These are phyloP conservation scores for Tetradesmus lagerheimii DNA, from an alignment of 139 green algal genomes.

Conservation along the genomic window DNA sequence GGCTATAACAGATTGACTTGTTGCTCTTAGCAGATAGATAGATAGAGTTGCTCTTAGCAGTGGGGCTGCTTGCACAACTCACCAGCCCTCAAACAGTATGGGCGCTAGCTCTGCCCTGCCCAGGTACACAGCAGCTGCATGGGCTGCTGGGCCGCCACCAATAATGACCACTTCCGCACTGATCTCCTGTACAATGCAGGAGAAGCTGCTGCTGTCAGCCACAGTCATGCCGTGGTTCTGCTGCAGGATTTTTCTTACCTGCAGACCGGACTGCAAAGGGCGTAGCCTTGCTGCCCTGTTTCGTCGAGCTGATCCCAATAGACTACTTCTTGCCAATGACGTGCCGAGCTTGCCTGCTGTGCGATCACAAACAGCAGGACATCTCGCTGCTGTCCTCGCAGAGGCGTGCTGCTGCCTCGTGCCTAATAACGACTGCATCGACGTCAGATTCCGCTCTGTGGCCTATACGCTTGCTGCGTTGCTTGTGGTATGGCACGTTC, in stretches of 20 bases:
- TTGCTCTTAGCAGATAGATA: too few species aligned
- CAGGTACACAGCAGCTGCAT: slow-evolving; percentile 86
- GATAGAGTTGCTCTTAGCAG: too few species aligned
- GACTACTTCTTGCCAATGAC: not conserved
- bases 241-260: not conserved
- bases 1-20: too few species aligned
- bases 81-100: slow-evolving; percentile 62
- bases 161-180: slow-evolving; percentile 80
- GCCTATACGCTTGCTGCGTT: not conserved
- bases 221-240: not conserved
- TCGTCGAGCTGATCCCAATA: not conserved
- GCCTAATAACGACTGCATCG: not conserved
- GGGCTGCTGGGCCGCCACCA: slow-evolving; percentile 82
- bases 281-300: not conserved
- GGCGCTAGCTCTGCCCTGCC: slow-evolving; percentile 79
- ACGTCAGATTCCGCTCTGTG: not conserved
- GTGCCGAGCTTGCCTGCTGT: not conserved
- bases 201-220: not conserved
- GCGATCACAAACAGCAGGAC: not conserved
- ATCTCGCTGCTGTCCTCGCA: not conserved
- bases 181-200: slow-evolving; percentile 39
- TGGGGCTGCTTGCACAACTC: not conserved
- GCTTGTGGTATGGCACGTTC: not conserved
- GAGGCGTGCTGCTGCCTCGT: not conserved
- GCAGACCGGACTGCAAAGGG: not conserved